Evolutionary conservation across 1,284 basidiomycete genomes (phyloP).

Genomic region (Waitea zeae): DNA sequence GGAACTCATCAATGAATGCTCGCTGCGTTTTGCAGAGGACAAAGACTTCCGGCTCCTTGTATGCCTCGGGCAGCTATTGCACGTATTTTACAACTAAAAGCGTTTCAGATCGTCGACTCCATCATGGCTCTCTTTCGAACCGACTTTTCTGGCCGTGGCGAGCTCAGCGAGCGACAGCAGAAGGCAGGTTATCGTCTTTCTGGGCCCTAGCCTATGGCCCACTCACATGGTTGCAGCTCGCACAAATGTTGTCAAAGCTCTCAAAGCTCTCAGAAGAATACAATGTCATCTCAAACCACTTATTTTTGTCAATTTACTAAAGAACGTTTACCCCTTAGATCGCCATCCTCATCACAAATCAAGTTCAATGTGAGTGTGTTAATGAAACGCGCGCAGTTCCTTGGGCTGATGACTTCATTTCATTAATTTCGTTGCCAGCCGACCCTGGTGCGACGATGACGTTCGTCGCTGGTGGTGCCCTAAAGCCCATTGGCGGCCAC

Average conservation of each 20-base stretch:
- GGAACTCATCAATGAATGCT: conserved; percentile 78
- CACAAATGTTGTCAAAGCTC: conserved; percentile 76
- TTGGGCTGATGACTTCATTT: too few relatives aligned
- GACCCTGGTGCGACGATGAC: conserved; percentile 91
- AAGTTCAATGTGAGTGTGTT: conserved; percentile 58
- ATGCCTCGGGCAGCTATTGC: conserved; percentile 4
- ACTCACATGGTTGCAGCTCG: background rate
- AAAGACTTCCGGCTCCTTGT: conserved; percentile 65
- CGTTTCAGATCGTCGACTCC: conserved; percentile 70
- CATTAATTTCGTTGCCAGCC: conserved; percentile 24
- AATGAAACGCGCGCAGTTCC: conserved; percentile 3
- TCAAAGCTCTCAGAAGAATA: conserved; percentile 86
- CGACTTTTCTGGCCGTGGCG: conserved; percentile 83
- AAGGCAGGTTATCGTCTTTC: conserved; percentile 34
- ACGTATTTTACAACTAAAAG: conserved; percentile 1
- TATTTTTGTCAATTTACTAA: conserved; percentile 1
- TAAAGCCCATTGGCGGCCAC: conserved; percentile 80
- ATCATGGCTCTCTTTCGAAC: conserved; percentile 93
- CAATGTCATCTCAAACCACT: conserved; percentile 30
- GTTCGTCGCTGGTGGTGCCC: conserved; percentile 77
- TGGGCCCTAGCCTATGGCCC: background rate
- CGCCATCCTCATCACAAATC: conserved; percentile 78
- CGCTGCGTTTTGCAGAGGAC: conserved; percentile 67
- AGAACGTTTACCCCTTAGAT: conserved; percentile 30
- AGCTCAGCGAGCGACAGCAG: conserved; percentile 84